Evolutionary conservation across 805 yeast genomes (phyloP).

Genomic region (Deakozyma indianensis): DNA sequence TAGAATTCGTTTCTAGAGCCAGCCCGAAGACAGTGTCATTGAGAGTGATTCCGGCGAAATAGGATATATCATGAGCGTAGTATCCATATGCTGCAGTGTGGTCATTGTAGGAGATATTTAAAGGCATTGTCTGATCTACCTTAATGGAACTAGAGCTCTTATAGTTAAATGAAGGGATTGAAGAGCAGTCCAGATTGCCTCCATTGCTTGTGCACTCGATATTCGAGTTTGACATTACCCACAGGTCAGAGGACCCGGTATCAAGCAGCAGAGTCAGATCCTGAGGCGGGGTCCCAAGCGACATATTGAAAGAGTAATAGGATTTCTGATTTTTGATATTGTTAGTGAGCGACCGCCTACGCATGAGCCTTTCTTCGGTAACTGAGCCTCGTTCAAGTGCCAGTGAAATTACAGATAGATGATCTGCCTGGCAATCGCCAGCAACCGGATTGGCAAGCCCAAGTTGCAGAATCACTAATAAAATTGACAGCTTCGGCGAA

Average conservation of each 20-base stretch:
- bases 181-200: not conserved
- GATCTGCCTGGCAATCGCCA: too few species aligned
- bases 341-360: too few species aligned
- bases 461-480: too few species aligned
- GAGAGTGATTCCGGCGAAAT: slow-evolving; percentile 35
- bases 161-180: not conserved
- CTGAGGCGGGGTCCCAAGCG: slow-evolving; percentile 88
- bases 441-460: too few species aligned
- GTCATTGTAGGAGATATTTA: not conserved
- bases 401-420: too few species aligned
- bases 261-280: slow-evolving; percentile 86
- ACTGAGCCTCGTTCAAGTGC: too few species aligned
- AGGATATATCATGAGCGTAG: slow-evolving; percentile 31
- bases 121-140: not conserved
- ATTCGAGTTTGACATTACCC: slow-evolving; percentile 49
- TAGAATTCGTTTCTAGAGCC: slow-evolving; percentile 47
- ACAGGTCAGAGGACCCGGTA: slow-evolving; percentile 92
- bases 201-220: slow-evolving; percentile 22
- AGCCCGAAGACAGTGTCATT: slow-evolving; percentile 51
- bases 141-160: not conserved
- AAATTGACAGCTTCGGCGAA: too few species aligned
- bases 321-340: slow-evolving; percentile 71
- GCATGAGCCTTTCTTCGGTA: too few species aligned
- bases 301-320: slow-evolving; percentile 86
- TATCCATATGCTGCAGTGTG: not conserved